These are phyloP conservation scores for Emergomyces orientalis DNA, from an alignment of 2,329 filamentous ascomycete species.

Conservation along the genomic window DNA sequence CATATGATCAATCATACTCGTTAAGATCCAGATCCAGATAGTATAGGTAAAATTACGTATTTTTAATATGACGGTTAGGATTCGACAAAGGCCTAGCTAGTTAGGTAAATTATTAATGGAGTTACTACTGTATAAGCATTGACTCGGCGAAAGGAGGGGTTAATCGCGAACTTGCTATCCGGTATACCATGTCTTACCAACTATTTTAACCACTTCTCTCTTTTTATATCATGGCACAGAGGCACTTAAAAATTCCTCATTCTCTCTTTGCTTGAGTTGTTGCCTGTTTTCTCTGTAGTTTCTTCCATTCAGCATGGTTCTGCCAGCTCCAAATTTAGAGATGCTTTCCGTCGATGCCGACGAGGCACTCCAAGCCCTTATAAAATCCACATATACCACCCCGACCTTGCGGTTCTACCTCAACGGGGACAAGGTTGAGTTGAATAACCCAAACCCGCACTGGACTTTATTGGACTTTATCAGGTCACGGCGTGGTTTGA, in stretches of 20 bases:
- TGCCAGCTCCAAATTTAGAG: not conserved
- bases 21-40: no score
- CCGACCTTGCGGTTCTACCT: conserved; percentile 69
- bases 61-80: no score
- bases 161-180: no score
- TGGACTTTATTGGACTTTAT: conserved; percentile 79
- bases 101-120: no score
- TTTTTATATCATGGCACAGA: not conserved
- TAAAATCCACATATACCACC: conserved; percentile 14
- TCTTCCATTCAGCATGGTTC: not conserved
- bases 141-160: no score
- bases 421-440: conserved; percentile 70
- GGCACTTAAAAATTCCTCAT: not conserved
- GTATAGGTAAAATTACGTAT: no score
- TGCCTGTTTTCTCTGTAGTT: not conserved
- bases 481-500: conserved; percentile 66
- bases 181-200: no score
- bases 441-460: conserved; percentile 75
- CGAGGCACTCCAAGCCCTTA: conserved; percentile 11
- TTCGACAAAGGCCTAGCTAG: no score
- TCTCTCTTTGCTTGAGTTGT: not conserved
- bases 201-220: no score
- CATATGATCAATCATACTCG: no score
- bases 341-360: not conserved
- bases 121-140: no score